Percentiles rank a stretch among this genome's conserved stretches.
Conservation (phyloP, 805 yeast genomes). For the Barnettozyma salicaria region DNA sequence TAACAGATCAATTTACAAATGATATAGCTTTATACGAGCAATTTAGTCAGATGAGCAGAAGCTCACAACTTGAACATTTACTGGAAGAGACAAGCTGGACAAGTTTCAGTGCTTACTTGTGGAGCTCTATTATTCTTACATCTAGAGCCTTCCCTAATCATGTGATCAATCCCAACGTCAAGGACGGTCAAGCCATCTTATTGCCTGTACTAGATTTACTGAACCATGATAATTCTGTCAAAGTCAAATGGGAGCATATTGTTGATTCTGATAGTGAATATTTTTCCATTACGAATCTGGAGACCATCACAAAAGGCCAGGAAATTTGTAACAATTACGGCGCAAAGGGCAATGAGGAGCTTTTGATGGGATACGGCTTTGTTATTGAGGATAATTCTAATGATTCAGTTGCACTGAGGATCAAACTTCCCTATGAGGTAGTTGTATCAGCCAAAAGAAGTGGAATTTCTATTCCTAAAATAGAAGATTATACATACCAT, state of each 20-base stretch:
- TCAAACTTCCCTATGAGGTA: slow-evolving; percentile 37
- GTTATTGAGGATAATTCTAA: slow-evolving; percentile 45
- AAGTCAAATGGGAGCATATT: slow-evolving; percentile 57
- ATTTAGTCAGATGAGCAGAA: slow-evolving; percentile 13
- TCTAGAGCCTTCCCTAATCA: slow-evolving; percentile 78
- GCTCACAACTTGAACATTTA: slow-evolving; percentile 17
- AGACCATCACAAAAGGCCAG: slow-evolving; percentile 20
- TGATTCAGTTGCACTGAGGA: slow-evolving; percentile 57
- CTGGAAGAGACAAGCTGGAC: slow-evolving; percentile 41
- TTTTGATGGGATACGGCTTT: slow-evolving; percentile 77
- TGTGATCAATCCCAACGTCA: slow-evolving; percentile 31
- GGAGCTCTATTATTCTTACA: slow-evolving; percentile 68
- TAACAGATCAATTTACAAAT: slow-evolving; percentile 1
- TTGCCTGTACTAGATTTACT: slow-evolving; percentile 74
- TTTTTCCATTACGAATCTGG: slow-evolving; percentile 19
- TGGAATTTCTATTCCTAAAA: slow-evolving; percentile 33
- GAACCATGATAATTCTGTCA: slow-evolving; percentile 60
- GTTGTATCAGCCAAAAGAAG: slow-evolving; percentile 29
- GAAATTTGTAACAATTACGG: slow-evolving; percentile 83
- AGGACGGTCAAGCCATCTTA: slow-evolving; percentile 50
- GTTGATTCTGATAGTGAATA: slow-evolving; percentile 12
- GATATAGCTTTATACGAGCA: slow-evolving; percentile 19
- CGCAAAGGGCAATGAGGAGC: slow-evolving; percentile 83
- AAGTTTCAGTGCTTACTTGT: slow-evolving; percentile 59
- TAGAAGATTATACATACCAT: slow-evolving; percentile 36